Evolutionary conservation across 192 early-diverging fungal species (phyloP).

Genomic region (Coemansia sp.): DNA sequence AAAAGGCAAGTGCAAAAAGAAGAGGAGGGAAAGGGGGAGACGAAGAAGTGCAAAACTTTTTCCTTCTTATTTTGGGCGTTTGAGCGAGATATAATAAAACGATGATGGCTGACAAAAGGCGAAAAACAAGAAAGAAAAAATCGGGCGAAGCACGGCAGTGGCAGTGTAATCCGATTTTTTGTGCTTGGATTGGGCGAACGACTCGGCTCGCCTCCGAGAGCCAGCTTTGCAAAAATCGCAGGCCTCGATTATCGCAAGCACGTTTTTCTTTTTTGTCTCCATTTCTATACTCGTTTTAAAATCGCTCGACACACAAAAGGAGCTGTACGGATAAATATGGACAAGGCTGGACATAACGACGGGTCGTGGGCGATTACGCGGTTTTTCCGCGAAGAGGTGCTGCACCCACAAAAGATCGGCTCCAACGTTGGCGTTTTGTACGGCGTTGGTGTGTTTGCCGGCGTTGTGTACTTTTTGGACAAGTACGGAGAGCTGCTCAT

Average conservation of each 20-base stretch:
- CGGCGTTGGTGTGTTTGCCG: conserved; percentile 52
- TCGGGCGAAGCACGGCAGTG: no score
- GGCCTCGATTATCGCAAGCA: neutral
- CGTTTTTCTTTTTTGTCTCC: neutral
- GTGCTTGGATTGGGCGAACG: no score
- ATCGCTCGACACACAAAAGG: neutral
- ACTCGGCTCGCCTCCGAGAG: no score
- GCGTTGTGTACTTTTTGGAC: conserved; percentile 52
- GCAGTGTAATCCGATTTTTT: neutral
- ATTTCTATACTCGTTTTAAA: neutral
- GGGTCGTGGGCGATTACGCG: conserved; percentile 49
- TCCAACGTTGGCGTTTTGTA: conserved; percentile 49
- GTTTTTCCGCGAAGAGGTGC: conserved; percentile 48
- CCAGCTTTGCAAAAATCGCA: neutral
- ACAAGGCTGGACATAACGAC: conserved; percentile 29
- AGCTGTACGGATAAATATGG: conserved; percentile 1
- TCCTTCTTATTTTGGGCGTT: no score
- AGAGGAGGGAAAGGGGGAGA: neutral
- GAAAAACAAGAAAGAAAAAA: neutral
- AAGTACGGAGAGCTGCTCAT: conserved; percentile 46
- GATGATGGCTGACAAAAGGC: neutral
- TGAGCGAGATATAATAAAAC: no score
- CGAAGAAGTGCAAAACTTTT: no score
- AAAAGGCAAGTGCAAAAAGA: neutral
- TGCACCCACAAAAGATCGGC: conserved; percentile 36